phyloP scores from a whole-genome alignment of 129 eudicot genomes.

The Saposhnikovia divaricata region DNA sequence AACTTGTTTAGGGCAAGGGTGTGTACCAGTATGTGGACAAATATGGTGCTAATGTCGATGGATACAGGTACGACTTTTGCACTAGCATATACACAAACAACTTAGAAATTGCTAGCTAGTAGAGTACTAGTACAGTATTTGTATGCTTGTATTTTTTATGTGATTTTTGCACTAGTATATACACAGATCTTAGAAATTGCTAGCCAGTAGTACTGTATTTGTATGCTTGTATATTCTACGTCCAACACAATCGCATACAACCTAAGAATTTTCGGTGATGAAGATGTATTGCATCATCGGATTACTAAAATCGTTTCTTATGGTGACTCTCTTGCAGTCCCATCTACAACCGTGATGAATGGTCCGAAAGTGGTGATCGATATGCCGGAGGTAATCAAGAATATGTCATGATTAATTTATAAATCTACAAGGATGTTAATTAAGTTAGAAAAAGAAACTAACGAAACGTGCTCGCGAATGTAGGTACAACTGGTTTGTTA shows the following conservation, averaged over 20 bases:
- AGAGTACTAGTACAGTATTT: background rate
- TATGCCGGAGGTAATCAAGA: slow-evolving; percentile 62
- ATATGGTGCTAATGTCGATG: slow-evolving; percentile 97
- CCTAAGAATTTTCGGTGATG: background rate
- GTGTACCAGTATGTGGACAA: slow-evolving; percentile 61
- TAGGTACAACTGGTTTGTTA: slow-evolving; percentile 79
- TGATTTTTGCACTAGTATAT: no score
- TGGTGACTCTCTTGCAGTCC: slow-evolving; percentile 46
- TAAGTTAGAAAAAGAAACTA: background rate
- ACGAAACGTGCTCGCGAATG: background rate
- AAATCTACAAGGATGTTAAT: background rate
- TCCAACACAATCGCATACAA: no score
- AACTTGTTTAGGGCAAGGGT: background rate
- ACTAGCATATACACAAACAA: background rate
- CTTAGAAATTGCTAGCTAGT: background rate
- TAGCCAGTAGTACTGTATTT: background rate
- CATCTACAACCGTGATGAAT: slow-evolving; percentile 60
- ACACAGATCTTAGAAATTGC: no score
- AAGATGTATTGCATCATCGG: background rate
- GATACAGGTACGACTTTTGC: slow-evolving; percentile 59
- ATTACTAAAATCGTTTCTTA: background rate
- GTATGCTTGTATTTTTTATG: background rate
- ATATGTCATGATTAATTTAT: background rate
- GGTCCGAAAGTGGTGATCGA: slow-evolving; percentile 76
- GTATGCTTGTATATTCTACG: background rate